These are phyloP conservation scores for Symbiodinium pilosum DNA, from an alignment of 73 alveolate species.

Conservation along the genomic window DNA sequence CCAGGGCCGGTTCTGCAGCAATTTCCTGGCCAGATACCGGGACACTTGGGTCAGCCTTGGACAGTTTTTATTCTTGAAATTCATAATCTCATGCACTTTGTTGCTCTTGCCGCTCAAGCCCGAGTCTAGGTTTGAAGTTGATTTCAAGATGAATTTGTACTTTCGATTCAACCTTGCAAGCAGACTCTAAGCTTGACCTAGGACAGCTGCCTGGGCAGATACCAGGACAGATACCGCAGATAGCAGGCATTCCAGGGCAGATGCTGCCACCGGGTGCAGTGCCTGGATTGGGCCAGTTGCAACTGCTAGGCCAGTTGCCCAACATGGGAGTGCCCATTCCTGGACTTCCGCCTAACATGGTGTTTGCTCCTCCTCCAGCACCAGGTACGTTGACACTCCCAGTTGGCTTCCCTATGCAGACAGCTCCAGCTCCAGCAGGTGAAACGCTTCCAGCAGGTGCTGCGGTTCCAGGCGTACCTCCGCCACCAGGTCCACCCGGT, in stretches of 20 bases:
- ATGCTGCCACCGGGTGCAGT: slow-evolving; percentile 44
- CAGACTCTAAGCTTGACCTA: background rate
- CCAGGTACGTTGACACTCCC: background rate
- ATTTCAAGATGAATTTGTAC: too few relatives aligned
- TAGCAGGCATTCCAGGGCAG: slow-evolving; percentile 36
- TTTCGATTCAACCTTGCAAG: too few relatives aligned
- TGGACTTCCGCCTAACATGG: background rate
- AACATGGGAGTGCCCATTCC: background rate
- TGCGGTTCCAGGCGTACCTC: background rate
- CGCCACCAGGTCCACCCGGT: background rate
- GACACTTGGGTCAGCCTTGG: too few relatives aligned
- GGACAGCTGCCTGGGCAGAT: slow-evolving; percentile 6
- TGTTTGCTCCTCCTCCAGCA: background rate
- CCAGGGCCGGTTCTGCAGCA: too few relatives aligned
- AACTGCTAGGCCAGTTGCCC: slow-evolving; percentile 55
- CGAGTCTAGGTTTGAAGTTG: too few relatives aligned
- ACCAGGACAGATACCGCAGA: slow-evolving; percentile 31
- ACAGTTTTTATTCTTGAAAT: too few relatives aligned
- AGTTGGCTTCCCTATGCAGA: background rate
- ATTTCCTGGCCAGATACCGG: too few relatives aligned
- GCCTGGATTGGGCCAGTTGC: slow-evolving; percentile 50
- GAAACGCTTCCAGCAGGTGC: background rate
- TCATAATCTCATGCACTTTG: too few relatives aligned
- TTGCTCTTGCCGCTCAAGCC: too few relatives aligned
- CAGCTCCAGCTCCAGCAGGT: background rate